These are phyloP conservation scores for Daedaleopsis sinensis DNA, from an alignment of 768 basidiomycete genomes.

Conservation along the genomic window DNA sequence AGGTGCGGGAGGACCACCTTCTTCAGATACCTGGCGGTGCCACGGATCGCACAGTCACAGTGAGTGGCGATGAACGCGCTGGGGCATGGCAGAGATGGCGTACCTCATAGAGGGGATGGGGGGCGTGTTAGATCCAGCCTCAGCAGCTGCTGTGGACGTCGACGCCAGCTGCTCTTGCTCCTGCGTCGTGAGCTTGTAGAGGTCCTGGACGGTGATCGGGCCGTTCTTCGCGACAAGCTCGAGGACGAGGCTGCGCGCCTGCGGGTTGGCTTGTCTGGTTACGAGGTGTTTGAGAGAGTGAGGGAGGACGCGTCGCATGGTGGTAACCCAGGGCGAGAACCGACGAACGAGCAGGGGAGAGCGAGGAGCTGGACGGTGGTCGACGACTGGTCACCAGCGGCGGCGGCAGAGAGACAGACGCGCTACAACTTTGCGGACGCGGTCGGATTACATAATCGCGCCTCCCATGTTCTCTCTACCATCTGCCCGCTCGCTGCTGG, in stretches of 20 bases:
- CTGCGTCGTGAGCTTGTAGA: slow-evolving; percentile 27
- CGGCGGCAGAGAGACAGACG: background rate
- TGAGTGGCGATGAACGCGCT: too few relatives aligned
- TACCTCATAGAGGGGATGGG: slow-evolving; percentile 55
- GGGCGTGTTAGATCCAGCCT: slow-evolving; percentile 40
- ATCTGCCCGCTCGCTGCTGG: slow-evolving; percentile 32
- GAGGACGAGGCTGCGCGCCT: slow-evolving; percentile 30
- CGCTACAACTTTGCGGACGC: background rate
- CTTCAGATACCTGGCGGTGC: slow-evolving; percentile 54
- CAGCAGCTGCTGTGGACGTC: background rate
- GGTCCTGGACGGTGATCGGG: slow-evolving; percentile 31
- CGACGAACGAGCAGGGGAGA: background rate
- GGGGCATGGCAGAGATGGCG: slow-evolving; percentile 27
- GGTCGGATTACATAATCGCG: slow-evolving; percentile 19
- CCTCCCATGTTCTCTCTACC: slow-evolving; percentile 34
- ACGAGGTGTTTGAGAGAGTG: background rate
- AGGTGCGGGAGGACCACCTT: slow-evolving; percentile 51
- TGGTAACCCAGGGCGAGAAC: background rate
- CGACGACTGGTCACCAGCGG: background rate
- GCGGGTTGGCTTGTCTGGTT: slow-evolving; percentile 11
- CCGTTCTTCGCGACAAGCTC: slow-evolving; percentile 22
- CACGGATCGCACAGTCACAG: background rate
- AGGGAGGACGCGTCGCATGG: slow-evolving; percentile 3
- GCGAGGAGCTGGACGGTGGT: background rate
- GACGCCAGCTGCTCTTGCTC: background rate